Evolutionary conservation across 768 basidiomycete genomes (phyloP).

Genomic region (Podaxis rugospora): DNA sequence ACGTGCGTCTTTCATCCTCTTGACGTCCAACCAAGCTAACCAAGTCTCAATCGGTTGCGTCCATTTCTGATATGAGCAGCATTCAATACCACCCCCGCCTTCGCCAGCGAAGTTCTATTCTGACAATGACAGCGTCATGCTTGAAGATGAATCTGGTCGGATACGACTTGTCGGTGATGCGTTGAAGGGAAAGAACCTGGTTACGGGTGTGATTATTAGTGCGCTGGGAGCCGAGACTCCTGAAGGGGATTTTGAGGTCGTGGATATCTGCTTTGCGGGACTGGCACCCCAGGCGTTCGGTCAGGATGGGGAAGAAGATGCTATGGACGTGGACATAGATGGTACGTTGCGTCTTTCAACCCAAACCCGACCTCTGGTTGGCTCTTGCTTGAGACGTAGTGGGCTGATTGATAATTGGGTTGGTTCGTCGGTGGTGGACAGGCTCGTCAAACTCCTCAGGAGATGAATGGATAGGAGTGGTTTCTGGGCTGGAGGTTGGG

Average conservation of each 20-base stretch:
- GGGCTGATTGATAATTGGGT: background rate
- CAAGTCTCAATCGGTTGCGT: background rate
- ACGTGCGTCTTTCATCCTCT: conserved; percentile 43
- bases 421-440: background rate
- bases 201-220: conserved; percentile 90
- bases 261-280: conserved; percentile 83
- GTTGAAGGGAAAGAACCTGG: conserved; percentile 57
- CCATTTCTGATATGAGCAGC: conserved; percentile 39
- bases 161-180: conserved; percentile 80
- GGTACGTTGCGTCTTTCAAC: conserved; percentile 33
- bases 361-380: background rate
- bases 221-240: conserved; percentile 88
- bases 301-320: conserved; percentile 28
- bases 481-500: conserved; percentile 85
- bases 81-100: conserved; percentile 84
- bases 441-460: conserved; percentile 16
- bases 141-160: conserved; percentile 96
- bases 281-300: conserved; percentile 60
- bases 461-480: conserved; percentile 79
- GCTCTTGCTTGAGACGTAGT: conserved; percentile 3
- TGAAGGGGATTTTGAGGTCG: conserved; percentile 89
- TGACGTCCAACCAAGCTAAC: background rate
- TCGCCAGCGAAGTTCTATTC: conserved; percentile 73
- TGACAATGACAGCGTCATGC: conserved; percentile 72
- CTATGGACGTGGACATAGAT: conserved; percentile 74